Base-by-base conservation (phyloP, 805 yeast genomes). In the Ogataea pilisensis region DNA sequence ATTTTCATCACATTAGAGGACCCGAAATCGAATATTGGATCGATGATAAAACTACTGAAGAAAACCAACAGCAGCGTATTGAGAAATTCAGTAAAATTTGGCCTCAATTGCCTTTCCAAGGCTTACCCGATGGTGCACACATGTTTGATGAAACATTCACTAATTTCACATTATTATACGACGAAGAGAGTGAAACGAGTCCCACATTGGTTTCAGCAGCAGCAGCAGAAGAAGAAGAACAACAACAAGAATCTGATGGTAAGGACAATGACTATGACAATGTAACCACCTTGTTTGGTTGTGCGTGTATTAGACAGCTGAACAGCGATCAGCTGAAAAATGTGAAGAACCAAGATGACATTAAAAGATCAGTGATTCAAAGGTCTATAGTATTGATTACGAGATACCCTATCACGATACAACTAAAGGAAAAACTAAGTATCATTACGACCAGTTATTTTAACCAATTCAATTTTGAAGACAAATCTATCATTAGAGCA, bases 1-100 rank as follows among this genome's bases (percentile, higher is more conserved):
- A 95, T 50, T 91, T 91, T 70, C 95, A 91, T 58, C 98, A 93
- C 55, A 61, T 66, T 22, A 70, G 95, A 43, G 99, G 99, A 2
- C 98, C 99, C 0, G 97, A 93, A 59, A 78, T 93, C 19, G 97
- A 91, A 61, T 89, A 86, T 64, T 86, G 96, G 88, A 72, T 82
- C 17, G 78, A 75, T 54, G 64, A 65, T 32, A 60, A 64, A 39
- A 49, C 58, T 0, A 46, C 40, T 6, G 51, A 44, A 4, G 68
- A 72, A 2, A 66, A 62, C 21, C 66, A 64, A 24, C 24, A 42
- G n/a, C 48, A 44, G 2, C 53, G 63, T 30, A 51, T 58, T 27
- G 64, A 47, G 18, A 62, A 65, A 31, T 57, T 57, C 21, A 52
- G 61, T 13, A 53, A 64, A 3, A 64, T 84, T 16, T 93, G 96